Evolutionary conservation across 1,139 yeast species (phyloP).

Genomic region (Blastobotrys buckinghamii): DNA sequence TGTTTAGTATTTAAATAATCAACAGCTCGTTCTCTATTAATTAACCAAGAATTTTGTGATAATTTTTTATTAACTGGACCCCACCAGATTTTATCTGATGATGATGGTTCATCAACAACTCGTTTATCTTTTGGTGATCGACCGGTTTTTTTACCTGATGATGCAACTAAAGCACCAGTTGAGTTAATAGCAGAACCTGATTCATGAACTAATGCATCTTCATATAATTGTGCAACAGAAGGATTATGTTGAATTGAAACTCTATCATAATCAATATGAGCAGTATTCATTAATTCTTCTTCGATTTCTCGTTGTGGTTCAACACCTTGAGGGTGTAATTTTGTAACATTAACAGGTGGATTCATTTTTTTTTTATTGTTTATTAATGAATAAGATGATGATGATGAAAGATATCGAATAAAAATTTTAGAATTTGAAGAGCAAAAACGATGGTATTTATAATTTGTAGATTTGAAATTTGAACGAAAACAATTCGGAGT

Average conservation of each 20-base stretch:
- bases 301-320: slow-evolving; percentile 37
- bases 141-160: slow-evolving; percentile 94
- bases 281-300: slow-evolving; percentile 35
- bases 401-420: neutral
- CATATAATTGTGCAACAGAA: slow-evolving; percentile 88
- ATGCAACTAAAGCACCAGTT: slow-evolving; percentile 93
- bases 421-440: neutral
- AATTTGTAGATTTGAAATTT: neutral
- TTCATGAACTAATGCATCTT: slow-evolving; percentile 82
- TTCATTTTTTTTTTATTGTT: slow-evolving; percentile 21
- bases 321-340: slow-evolving; percentile 39
- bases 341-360: slow-evolving; percentile 37
- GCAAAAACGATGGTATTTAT: slow-evolving; percentile 3
- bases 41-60: slow-evolving; percentile 91
- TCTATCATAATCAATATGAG: slow-evolving; percentile 38
- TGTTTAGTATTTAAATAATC: slow-evolving; percentile 96
- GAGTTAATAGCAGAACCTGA: slow-evolving; percentile 88
- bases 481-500: slow-evolving; percentile 1
- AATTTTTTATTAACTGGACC: slow-evolving; percentile 98
- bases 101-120: slow-evolving; percentile 89
- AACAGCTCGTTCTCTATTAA: slow-evolving; percentile 93
- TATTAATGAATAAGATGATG: neutral
- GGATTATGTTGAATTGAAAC: slow-evolving; percentile 72
- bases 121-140: slow-evolving; percentile 98
- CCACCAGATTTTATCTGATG: slow-evolving; percentile 92